Conservation (phyloP, 2,329 filamentous ascomycete genomes). For the Aspergillus thermomutatus region DNA sequence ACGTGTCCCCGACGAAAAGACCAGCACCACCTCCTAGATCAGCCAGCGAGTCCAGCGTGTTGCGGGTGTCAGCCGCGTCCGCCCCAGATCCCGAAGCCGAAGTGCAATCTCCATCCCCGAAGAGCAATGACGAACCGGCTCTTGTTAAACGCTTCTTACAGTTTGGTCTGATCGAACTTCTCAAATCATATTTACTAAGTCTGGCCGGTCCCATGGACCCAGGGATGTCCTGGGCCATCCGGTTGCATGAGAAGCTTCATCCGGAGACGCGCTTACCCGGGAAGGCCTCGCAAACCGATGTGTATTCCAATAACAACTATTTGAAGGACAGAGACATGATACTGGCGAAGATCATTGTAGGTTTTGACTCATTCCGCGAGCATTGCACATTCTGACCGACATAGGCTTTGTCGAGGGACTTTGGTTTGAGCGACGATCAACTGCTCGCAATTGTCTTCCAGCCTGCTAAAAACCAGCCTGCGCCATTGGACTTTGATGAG, state of each 20-base stretch:
- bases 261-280: conserved; percentile 51
- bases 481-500: conserved; percentile 52
- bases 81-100: conserved; percentile 60
- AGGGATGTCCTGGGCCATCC: conserved; percentile 43
- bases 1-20: conserved; percentile 55
- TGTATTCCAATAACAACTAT: conserved; percentile 49
- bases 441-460: conserved; percentile 45
- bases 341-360: conserved; percentile 54
- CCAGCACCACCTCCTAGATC: conserved; percentile 59
- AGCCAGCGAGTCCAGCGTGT: conserved; percentile 47
- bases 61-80: conserved; percentile 29
- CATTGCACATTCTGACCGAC: conserved; percentile 4
- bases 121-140: conserved; percentile 44
- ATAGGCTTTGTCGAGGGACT: conserved; percentile 52
- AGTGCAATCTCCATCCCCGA: conserved; percentile 36
- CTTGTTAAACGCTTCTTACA: conserved; percentile 57
- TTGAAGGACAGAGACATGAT: conserved; percentile 54
- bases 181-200: conserved; percentile 58
- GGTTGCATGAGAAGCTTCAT: conserved; percentile 57
- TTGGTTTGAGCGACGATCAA: conserved; percentile 48
- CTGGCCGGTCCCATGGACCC: conserved; percentile 33
- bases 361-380: conserved; percentile 6
- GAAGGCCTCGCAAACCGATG: conserved; percentile 48
- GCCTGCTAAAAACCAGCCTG: conserved; percentile 37
- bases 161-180: conserved; percentile 59